Base-by-base conservation (phyloP, 768 basidiomycete genomes). In the Podaxis mareebaensis region DNA sequence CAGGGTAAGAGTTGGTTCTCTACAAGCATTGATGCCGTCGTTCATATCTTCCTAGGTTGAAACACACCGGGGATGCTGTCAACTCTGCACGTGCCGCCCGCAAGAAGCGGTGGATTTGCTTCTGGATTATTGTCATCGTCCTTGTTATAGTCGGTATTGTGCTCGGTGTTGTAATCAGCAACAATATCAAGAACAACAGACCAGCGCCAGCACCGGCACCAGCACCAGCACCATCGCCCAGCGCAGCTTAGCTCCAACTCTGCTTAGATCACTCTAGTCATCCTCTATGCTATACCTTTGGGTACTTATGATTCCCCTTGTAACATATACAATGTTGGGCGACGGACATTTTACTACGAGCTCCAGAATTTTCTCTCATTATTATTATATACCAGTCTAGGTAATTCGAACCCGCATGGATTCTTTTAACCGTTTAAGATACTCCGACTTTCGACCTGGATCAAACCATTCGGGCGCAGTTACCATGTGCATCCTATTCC, bases 51-150 rank as follows among this genome's bases (percentile, higher is more conserved):
- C 48, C 5, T 68, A 97, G 95, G 64, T 76, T 94, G 57, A 79
- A 83, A 65, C 91, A 97, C 73, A 93, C 94, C 1, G 86, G 91
- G 53, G 92, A 91, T 70, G 96, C 96, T 6, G 91, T 98, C 58
- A 80, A 77, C 40, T 93, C 91, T 40, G 96, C 96, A 22, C 84
- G 91, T 33, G 85, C 90, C 36, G 96, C 96, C 22, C 88, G 96
- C 64, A 93, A 90, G 77, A 98, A 96, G 84, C 88, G 95, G 70
- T 97, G 95, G 95, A 96, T 96, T 73, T 98, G 96, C 78, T 96
- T 96, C 82, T 72, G 86, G 76, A 86, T 94, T 64, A 71, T 76
- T 61, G 70, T 95, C 61, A 71, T 93, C 63, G 70, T 95, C 59
- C 79, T 90, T 63, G 84, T 88, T 66, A 83, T 92, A 53, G 79